Base-by-base conservation (phyloP, 1,139 yeast species). In the Chernovozyma sophiae-reginae region DNA sequence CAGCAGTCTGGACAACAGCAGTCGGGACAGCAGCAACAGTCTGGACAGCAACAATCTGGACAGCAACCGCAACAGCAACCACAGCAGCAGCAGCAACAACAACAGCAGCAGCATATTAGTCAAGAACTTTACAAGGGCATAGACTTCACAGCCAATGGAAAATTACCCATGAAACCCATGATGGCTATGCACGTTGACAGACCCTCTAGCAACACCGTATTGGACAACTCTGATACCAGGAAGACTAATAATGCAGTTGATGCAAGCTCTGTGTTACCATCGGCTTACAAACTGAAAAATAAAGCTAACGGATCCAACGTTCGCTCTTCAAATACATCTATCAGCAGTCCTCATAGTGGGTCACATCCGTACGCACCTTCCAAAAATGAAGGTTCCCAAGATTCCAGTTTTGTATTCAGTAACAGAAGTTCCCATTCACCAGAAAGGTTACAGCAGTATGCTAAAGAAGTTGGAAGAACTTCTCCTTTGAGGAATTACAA, bases 101-200 rank as follows among this genome's bases (percentile, higher is more conserved):
- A 6, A 12, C 17, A 12, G 13, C 34, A 20, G 17, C 22, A 38
- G 13, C 23, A 6, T 20, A 20, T 20, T 17, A 34, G 32, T 13
- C 28, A 39, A 11, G 62, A 55, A 25, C 46, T 47, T 30, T 68
- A 69, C 42, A 57, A 58, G 31, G 61, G 58, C 35, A 49, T 68
- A 44, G 75, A 69, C 43, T 69, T 68, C 48, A 68, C 74, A 2
- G 57, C 69, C 6, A 65, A 68, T 48, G 75, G 75, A 2, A 59
- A 61, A 38, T 55, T 68, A 18, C 74, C 74, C 1, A 44, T 56
- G 52, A 69, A 69, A 44, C 72, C 71, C 8, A 68, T 69, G 74
- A 61, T 53, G 36, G 62, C 64, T 5, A 51, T 68, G 56, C 54
- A 44, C 30, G 53, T 48, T n/a, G 58, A 53, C 36, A 39, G 57